These are phyloP conservation scores for Podaxis carcinomalis DNA, from an alignment of 768 basidiomycete genomes.

Conservation along the genomic window DNA sequence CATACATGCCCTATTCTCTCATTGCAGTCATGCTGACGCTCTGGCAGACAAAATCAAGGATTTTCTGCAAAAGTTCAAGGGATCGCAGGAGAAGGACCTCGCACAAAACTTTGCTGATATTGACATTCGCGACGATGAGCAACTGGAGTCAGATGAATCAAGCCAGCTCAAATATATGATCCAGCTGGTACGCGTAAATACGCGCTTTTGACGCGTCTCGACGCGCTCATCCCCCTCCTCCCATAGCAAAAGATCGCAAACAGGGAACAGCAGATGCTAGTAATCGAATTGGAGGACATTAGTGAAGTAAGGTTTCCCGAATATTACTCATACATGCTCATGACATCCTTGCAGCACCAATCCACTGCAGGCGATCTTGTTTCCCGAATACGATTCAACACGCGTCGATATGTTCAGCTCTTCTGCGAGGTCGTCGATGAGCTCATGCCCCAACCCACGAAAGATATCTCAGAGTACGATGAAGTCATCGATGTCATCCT, in stretches of 20 bases:
- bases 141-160: constrained; percentile 26
- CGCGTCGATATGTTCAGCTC: constrained; percentile 84
- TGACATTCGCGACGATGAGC: constrained; percentile 52
- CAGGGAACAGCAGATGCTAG: constrained; percentile 85
- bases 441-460: constrained; percentile 83
- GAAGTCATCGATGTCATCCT: constrained; percentile 97
- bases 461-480: constrained; percentile 85
- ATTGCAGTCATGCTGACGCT: constrained; percentile 1
- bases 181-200: constrained; percentile 61
- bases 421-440: constrained; percentile 91
- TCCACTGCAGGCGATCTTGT: constrained; percentile 72
- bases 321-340: constrained; percentile 8
- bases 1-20: neutral
- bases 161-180: constrained; percentile 72
- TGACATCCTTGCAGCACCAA: constrained; percentile 47
- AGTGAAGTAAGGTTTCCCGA: constrained; percentile 43
- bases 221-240: constrained; percentile 17
- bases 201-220: constrained; percentile 23
- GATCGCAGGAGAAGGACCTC: constrained; percentile 57
- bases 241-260: constrained; percentile 88
- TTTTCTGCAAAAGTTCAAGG: constrained; percentile 69
- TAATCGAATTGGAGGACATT: constrained; percentile 88
- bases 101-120: constrained; percentile 66
- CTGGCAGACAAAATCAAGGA: constrained; percentile 58
- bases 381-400: constrained; percentile 73